Evolutionary conservation across 106 monocot species (phyloP), one percentile per base, ranked within the genome.

Genomic region (Dendrobium officinale): DNA sequence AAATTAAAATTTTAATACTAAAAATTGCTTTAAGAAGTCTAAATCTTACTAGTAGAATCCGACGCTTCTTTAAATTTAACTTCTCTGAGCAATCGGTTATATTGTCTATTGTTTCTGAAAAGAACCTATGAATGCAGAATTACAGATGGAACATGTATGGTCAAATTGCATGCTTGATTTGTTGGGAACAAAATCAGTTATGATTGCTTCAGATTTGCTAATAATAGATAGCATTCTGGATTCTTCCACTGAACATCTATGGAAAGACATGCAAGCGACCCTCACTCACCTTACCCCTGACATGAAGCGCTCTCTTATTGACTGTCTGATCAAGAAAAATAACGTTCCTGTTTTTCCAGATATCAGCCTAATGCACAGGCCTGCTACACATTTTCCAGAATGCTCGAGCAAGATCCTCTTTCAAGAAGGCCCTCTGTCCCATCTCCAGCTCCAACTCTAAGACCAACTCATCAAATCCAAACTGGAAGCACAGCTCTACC

Each of bases 251-350:
- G 47, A 44, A 10, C 31, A 15, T 49, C 48, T 15, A 58, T 67
- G 78, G 31, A 67, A 42, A 74, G 73, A 55, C 22, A 72, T 45
- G 49, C 67, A 51, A 48, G 54, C 77, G 73, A 73, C 37, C 15
- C 27, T 84, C n/a, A 42, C 6, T 54, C 75, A 55, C 55, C 79
- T 73, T 6, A 31, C 67, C 6, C 80, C 75, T 72, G 31, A 75
- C 22, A 49, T 76, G 19, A 86, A 67, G 42, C 41, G 73, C n/a
- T 43, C 44, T 42, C 26, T 86, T 55, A 37, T 80, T 64, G 77
- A 82, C 54, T 86, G 89, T 68, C 16, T 86, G 64, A 81, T 77
- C 78, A 80, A 66, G 80, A 81, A 85, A 26, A 79, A 49, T 4
- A 59, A 47, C 19, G 9, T 45, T 40, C 73, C 20, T 73, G 33